Conservation (phyloP, 805 yeast species). For the Cyberlindnera japonica region DNA sequence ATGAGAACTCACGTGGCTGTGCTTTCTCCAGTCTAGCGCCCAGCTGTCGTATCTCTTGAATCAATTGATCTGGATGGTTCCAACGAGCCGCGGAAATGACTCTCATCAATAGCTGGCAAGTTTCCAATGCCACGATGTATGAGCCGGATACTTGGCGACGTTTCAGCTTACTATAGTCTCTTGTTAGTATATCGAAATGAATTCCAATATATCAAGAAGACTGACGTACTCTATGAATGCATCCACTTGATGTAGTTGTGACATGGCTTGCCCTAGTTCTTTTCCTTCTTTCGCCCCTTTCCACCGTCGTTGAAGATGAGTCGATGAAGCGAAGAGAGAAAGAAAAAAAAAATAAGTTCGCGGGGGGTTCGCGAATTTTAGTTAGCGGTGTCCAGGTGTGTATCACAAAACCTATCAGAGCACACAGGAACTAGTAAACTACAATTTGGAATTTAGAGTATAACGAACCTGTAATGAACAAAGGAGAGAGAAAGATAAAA, state of each 20-base stretch:
- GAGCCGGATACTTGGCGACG: constrained; percentile 84
- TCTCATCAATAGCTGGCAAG: constrained; percentile 82
- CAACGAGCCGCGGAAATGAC: constrained; percentile 88
- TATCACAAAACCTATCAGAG: no score
- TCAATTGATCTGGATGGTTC: constrained; percentile 71
- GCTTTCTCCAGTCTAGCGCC: constrained; percentile 72
- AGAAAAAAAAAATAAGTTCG: constrained; percentile 1
- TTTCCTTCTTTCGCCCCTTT: no score
- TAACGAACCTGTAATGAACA: no score
- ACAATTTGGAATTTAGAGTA: no score
- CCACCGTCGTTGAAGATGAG: no score
- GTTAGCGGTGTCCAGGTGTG: no score
- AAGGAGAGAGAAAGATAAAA: no score
- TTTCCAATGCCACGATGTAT: constrained; percentile 76
- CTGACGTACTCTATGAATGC: constrained; percentile 37
- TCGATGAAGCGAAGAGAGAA: background rate
- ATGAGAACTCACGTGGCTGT: constrained; percentile 82
- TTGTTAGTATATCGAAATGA: background rate
- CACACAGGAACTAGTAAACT: no score
- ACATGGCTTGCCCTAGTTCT: no score
- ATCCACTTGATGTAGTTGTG: constrained; percentile 33
- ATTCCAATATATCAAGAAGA: background rate
- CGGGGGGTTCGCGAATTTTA: no score
- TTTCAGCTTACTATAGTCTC: constrained; percentile 47
- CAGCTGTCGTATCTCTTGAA: constrained; percentile 64